These are phyloP conservation scores for Spatholobus suberectus DNA, from an alignment of 306 rosid species.

Conservation along the genomic window DNA sequence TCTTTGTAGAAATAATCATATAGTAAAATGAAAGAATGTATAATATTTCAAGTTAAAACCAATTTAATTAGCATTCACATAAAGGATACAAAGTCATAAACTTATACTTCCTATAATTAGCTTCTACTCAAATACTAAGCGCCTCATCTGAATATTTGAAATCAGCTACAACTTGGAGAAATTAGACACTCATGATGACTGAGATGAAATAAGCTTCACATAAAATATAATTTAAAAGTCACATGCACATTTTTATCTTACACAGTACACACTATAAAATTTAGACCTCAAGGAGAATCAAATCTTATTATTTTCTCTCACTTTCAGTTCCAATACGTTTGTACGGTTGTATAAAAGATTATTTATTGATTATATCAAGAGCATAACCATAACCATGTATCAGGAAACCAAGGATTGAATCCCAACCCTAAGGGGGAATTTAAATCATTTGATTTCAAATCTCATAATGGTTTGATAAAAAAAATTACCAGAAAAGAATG, in stretches of 20 bases:
- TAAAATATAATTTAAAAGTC: not conserved
- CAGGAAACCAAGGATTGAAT: not conserved
- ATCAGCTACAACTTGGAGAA: too few species aligned
- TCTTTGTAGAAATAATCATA: not conserved
- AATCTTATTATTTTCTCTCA: not conserved
- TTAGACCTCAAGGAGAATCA: not conserved
- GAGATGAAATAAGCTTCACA: too few species aligned
- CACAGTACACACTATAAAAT: not conserved
- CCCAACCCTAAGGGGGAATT: not conserved
- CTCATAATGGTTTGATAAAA: not conserved
- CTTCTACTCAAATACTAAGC: not conserved
- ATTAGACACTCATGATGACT: too few species aligned
- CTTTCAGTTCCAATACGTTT: not conserved
- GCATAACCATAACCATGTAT: slow-evolving; percentile 1
- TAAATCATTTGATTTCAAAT: not conserved
- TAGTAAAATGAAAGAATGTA: not conserved
- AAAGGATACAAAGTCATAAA: not conserved
- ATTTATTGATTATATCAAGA: slow-evolving; percentile 3
- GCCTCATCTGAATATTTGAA: not conserved
- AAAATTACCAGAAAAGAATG: not conserved
- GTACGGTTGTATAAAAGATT: not conserved
- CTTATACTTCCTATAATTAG: not conserved
- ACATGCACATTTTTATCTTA: not conserved
- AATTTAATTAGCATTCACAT: not conserved
- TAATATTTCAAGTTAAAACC: not conserved